Percentiles rank a stretch among this genome's conserved stretches.
Evolutionary conservation across 257 asterid genomes (phyloP).

Genomic region (Lavandula angustifolia): DNA sequence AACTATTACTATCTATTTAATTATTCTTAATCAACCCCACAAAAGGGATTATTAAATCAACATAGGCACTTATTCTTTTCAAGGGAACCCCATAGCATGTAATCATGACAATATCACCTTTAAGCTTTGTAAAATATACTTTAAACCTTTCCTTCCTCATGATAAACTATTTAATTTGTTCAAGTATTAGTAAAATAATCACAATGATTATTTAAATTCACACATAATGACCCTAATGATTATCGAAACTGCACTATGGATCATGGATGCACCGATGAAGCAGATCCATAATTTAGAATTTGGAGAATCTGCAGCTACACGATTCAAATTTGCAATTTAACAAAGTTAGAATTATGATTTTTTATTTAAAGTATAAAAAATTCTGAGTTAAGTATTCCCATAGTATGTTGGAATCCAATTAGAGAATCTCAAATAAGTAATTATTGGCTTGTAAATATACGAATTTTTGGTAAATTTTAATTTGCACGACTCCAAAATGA

Average conservation of each 20-base stretch:
- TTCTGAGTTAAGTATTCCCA: no score
- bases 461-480: no score
- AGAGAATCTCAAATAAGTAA: no score
- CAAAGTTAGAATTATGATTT: no score
- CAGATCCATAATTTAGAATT: no score
- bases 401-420: no score
- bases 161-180: conserved; percentile 29
- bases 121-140: conserved; percentile 21
- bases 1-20: not conserved
- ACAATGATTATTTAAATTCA: conserved; percentile 31
- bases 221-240: conserved; percentile 42
- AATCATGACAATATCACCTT: conserved; percentile 53
- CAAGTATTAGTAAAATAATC: conserved; percentile 28
- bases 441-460: no score
- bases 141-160: conserved; percentile 13
- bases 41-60: not conserved
- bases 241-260: conserved; percentile 21
- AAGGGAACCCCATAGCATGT: conserved; percentile 30
- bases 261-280: not conserved
- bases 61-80: not conserved
- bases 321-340: no score
- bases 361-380: no score
- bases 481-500: no score
- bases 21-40: conserved; percentile 1
- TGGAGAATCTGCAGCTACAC: no score